Base-by-base conservation (phyloP, 305 asterid genomes). In the Fraxinus sp. region DNA sequence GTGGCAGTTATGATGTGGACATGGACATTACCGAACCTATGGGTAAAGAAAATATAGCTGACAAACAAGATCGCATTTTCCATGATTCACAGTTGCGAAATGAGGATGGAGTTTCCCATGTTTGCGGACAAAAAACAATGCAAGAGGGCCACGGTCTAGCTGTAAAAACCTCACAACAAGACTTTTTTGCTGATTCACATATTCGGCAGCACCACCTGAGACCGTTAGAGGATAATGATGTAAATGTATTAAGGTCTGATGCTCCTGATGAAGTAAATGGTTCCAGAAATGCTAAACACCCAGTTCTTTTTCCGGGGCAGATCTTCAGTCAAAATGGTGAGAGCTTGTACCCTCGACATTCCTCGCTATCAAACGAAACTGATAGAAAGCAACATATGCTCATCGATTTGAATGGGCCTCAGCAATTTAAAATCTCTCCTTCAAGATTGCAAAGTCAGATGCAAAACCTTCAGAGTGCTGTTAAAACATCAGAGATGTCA, bases 241-340 rank as follows among this genome's bases (percentile, higher is more conserved):
- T 77, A 73, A 85, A 79, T 78, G 79, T 90, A 43, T 86, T 83
- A 46, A 82, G 80, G 77, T 85, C 92, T 71, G 80, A 82, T 75
- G 87, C 76, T 83, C 78, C 79, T 82, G 88, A 84, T 83, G 94
- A 83, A 81, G 88, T 80, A 78, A 85, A 84, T 79, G 89, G 83
- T 77, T 37, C 85, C 72, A 80, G 86, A 49, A 87, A 86, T 37
- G 33, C 86, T 75, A 66, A 81, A 30, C 91, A 77, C 80, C 88
- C 86, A 22, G 79, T 77, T 82, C 66, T 70, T 85, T 79, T 91
- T 62, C 83, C 94, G 64, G 93, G 89, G 71, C 91, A 87, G 83
- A 84, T 82, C 82, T 84, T 83, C 57, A 83, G 79, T 86, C 90
- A 83, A 83, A 87, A 83, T 79, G 86, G 84, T 55, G 90, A 89